A percentile compares a stretch with the other conserved stretches of the same genome.
Conservation (phyloP, 148 eudicot genomes). For the Persicaria tinctoria region DNA sequence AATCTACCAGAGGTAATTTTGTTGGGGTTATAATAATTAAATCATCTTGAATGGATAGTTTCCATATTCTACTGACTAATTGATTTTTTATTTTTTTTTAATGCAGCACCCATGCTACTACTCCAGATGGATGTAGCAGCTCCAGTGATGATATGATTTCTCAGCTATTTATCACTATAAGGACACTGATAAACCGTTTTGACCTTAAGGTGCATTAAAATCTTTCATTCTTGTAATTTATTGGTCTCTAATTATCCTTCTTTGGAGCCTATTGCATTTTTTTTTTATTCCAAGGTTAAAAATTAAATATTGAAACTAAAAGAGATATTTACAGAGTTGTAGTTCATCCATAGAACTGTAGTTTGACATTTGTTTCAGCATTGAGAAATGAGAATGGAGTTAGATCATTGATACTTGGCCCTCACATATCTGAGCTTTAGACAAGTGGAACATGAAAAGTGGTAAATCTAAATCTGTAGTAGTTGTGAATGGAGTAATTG, state of each 20-base stretch:
- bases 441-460: background rate
- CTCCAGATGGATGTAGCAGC: slow-evolving; percentile 33
- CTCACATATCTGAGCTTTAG: background rate
- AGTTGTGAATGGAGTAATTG: background rate
- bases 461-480: background rate
- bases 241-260: background rate
- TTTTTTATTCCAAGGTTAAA: no score
- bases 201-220: slow-evolving; percentile 43
- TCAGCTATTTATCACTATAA: slow-evolving; percentile 44
- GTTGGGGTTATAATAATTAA: background rate
- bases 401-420: background rate
- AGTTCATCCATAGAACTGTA: background rate
- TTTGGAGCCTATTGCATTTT: background rate
- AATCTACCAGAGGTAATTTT: slow-evolving; percentile 42
- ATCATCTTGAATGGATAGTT: slow-evolving; percentile 5
- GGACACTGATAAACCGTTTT: slow-evolving; percentile 43
- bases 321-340: no score
- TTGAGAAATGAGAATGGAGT: background rate
- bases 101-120: slow-evolving; percentile 33
- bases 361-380: background rate
- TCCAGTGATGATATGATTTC: slow-evolving; percentile 36
- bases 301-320: no score
- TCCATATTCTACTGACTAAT: slow-evolving; percentile 10
- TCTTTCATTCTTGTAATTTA: background rate
- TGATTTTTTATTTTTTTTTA: slow-evolving; percentile 13